Base-by-base conservation (phyloP, 768 basidiomycete genomes). In the Suillus decipiens region DNA sequence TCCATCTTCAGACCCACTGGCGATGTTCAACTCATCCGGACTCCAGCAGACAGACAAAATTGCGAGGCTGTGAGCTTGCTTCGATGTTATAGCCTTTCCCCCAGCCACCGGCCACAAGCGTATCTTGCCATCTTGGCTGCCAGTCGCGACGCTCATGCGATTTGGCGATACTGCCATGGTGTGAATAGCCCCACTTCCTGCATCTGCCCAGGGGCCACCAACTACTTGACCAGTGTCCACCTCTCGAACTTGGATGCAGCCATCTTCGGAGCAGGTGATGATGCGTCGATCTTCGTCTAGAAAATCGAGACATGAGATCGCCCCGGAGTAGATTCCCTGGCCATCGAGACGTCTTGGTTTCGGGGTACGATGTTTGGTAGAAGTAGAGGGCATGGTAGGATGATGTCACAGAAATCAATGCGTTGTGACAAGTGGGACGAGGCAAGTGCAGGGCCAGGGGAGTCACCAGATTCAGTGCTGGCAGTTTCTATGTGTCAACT, bases 1-100 rank as follows among this genome's bases (percentile, higher is more conserved):
- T 17, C 55, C 55, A 17, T 56, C 55, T 28, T 56, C 55, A 39
- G 55, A 56, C 37, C 55, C 55, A 17, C 55, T 56, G 37, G 55
- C 55, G 1, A 56, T 3, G 15, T 56, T 2, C 1, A 56, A 9
- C 24, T 17, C 17, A 39, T 39, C 37, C 5, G 55, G 55, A 56
- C 55, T 56, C 55, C 36, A 56, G 24, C 55, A 56, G 37, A 56
- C 24, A 37, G 55, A 39, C 17, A n/a, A 28, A 1, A 56, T 39
- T 19, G 55, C 2, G 17, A 17, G 22, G 17, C 37, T 56, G 15
- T 56, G 55, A 17, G 2, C 55, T 56, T 12, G 22, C 15, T 39
- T 39, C 55, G 24, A 56, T 39, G 17, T 28, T 39, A 1, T 10
- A 10, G 22, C 0, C 55, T 11, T 39, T 28, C 10, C 0, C 15